phyloP scores from a whole-genome alignment of 352 stramenopile genomes.

The Globisporangium polare region DNA sequence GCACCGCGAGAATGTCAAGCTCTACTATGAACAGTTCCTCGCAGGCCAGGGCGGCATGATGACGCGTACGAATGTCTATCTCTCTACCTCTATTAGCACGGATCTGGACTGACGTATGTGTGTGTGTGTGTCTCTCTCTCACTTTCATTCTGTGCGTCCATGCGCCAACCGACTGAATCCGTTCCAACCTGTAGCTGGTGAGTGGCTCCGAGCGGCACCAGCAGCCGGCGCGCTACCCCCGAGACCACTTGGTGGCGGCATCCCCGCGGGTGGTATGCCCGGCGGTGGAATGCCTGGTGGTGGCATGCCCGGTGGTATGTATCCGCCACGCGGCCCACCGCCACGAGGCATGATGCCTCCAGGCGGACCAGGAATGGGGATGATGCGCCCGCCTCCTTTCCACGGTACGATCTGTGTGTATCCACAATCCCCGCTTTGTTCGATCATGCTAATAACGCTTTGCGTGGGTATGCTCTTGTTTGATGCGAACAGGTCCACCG shows the following conservation, averaged over 20 bases:
- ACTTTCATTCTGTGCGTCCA: background rate
- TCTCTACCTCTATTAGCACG: background rate
- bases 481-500: slow-evolving; percentile 33
- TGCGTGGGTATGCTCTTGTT: background rate
- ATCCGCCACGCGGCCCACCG: slow-evolving; percentile 56
- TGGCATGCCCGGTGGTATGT: slow-evolving; percentile 45
- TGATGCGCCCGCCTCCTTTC: slow-evolving; percentile 79
- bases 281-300: slow-evolving; percentile 13
- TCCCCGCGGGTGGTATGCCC: slow-evolving; percentile 24
- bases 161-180: background rate
- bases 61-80: slow-evolving; percentile 43
- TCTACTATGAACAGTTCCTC: slow-evolving; percentile 91
- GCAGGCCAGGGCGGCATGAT: slow-evolving; percentile 73
- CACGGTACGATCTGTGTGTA: slow-evolving; percentile 21
- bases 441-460: background rate
- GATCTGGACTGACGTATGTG: background rate
- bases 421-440: background rate
- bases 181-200: slow-evolving; percentile 42
- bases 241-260: slow-evolving; percentile 22
- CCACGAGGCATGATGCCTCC: slow-evolving; percentile 74
- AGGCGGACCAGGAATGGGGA: slow-evolving; percentile 23
- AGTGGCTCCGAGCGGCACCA: slow-evolving; percentile 55
- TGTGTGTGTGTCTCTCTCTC: slow-evolving; percentile 1
- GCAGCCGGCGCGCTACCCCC: slow-evolving; percentile 41
- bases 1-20: slow-evolving; percentile 93